Evolutionary conservation across 768 basidiomycete genomes (phyloP).

Genomic region (Flagelloscypha sp.): DNA sequence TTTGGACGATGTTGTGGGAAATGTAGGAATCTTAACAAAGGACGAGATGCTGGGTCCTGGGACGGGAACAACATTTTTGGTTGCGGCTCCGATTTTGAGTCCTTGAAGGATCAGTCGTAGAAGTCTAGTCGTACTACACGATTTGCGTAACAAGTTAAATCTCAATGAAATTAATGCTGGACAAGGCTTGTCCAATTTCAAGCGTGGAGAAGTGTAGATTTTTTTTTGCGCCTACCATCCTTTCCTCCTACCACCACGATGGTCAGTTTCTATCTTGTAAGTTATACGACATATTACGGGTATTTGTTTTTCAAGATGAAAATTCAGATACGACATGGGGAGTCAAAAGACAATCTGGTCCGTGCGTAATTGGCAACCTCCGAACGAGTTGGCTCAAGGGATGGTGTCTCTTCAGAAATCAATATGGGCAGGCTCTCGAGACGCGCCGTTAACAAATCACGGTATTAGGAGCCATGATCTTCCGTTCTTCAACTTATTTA

Average conservation of each 20-base stretch:
- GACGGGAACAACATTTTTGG: no score
- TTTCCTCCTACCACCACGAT: conserved; percentile 12
- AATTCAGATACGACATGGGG: conserved; percentile 73
- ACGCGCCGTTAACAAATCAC: conserved; percentile 67
- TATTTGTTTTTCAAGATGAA: no score
- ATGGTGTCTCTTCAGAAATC: conserved; percentile 22
- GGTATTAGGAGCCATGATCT: conserved; percentile 30
- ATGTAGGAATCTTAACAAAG: no score
- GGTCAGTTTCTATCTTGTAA: conserved; percentile 36
- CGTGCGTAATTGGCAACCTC: conserved; percentile 12
- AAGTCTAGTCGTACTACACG: no score
- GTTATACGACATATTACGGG: no score
- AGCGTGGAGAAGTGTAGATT: not conserved
- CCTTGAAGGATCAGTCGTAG: no score
- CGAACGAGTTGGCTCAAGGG: conserved; percentile 10
- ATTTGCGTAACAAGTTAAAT: no score
- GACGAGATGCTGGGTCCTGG: no score
- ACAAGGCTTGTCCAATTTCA: no score
- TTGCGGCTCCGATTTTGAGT: no score
- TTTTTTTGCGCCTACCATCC: not conserved
- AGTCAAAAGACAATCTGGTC: conserved; percentile 71
- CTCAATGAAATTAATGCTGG: no score
- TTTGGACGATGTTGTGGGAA: no score
- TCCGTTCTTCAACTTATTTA: conserved; percentile 1
- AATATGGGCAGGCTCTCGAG: conserved; percentile 71